phyloP scores from a whole-genome alignment of 164 flowering plant species.

The Buxus sempervirens region DNA sequence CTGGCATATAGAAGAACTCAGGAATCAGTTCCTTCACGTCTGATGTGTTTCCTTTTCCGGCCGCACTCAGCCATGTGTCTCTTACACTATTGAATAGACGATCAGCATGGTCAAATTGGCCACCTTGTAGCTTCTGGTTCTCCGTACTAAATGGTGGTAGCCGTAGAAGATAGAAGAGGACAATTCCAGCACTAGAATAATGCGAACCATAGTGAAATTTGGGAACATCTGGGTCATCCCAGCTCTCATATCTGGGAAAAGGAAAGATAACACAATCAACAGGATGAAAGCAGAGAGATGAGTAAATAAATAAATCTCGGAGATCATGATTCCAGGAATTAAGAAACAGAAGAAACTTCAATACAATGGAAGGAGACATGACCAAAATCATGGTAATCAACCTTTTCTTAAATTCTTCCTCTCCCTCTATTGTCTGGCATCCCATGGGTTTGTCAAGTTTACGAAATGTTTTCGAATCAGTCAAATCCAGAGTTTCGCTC shows the following conservation, averaged over 20 bases:
- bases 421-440: slow-evolving; percentile 95
- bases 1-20: slow-evolving; percentile 97
- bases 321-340: neutral
- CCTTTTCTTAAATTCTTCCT: slow-evolving; percentile 97
- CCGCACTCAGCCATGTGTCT: slow-evolving; percentile 96
- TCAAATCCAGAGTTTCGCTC: slow-evolving; percentile 72
- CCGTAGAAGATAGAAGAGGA: slow-evolving; percentile 91
- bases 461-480: slow-evolving; percentile 77
- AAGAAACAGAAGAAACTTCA: slow-evolving; percentile 2
- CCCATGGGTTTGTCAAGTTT: slow-evolving; percentile 98
- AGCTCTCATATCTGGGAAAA: slow-evolving; percentile 80
- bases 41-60: slow-evolving; percentile 98
- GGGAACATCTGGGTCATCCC: slow-evolving; percentile 99
- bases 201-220: slow-evolving; percentile 99
- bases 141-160: slow-evolving; percentile 94
- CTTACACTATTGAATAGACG: slow-evolving; percentile 92
- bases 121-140: slow-evolving; percentile 98
- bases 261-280: neutral
- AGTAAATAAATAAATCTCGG: neutral
- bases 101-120: slow-evolving; percentile 99
- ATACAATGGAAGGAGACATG: neutral
- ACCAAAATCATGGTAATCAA: slow-evolving; percentile 12
- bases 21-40: slow-evolving; percentile 99
- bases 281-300: neutral
- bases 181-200: slow-evolving; percentile 99